Percentiles rank a stretch among this genome's conserved stretches.
These are phyloP conservation scores for Biscogniauxia mediterranea DNA, from an alignment of 2,329 filamentous ascomycete genomes.

Conservation along the genomic window DNA sequence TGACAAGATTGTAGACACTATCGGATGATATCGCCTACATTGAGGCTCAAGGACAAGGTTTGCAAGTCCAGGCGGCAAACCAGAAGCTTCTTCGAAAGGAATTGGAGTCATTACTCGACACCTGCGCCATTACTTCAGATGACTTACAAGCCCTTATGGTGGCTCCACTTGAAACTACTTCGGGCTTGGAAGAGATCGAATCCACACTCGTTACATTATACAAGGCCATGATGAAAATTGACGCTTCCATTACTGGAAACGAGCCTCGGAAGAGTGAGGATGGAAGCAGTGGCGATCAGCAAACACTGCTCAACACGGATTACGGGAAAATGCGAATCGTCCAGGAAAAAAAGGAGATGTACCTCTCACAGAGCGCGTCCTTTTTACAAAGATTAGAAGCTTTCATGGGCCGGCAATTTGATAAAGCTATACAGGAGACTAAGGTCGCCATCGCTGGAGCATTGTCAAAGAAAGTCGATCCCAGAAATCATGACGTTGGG, in stretches of 20 bases:
- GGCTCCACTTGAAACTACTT: constrained; percentile 68
- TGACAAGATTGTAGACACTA: constrained; percentile 63
- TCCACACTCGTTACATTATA: constrained; percentile 75
- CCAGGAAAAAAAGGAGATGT: constrained; percentile 91
- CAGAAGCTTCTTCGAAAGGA: constrained; percentile 92
- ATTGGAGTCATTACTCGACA: constrained; percentile 83
- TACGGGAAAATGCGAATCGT: constrained; percentile 91
- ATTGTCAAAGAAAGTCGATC: constrained; percentile 66
- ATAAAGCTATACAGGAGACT: constrained; percentile 69
- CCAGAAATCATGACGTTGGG: constrained; percentile 67
- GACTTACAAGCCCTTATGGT: constrained; percentile 73
- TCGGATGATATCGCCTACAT: constrained; percentile 97
- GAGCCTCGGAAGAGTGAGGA: constrained; percentile 50
- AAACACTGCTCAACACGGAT: constrained; percentile 62
- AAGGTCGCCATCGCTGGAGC: constrained; percentile 62
- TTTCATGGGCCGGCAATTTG: constrained; percentile 80
- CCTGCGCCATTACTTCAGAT: constrained; percentile 78
- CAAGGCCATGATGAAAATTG: constrained; percentile 90
- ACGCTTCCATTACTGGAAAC: constrained; percentile 67
- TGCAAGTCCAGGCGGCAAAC: constrained; percentile 96
- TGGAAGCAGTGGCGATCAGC: constrained; percentile 44
- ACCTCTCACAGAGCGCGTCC: constrained; percentile 68
- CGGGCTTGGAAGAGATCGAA: constrained; percentile 77
- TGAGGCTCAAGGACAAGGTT: constrained; percentile 92
- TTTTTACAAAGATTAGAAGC: constrained; percentile 80